Base-by-base conservation (phyloP, 2,329 filamentous ascomycete species). In the Fusarium sp. region DNA sequence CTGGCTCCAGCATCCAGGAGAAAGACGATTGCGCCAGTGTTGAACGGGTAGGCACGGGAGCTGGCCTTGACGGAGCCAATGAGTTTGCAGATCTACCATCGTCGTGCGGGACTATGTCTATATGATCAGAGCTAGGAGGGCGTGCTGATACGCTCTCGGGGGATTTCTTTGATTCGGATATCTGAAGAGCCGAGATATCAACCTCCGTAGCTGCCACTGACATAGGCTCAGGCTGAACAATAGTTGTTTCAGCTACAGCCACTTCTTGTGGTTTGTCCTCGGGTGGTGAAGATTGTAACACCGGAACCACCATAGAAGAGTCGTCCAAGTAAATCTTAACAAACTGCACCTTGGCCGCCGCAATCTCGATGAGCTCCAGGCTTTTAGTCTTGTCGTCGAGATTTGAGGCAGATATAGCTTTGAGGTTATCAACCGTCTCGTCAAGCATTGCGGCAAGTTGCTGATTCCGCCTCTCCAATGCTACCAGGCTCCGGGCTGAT, bases 1-100 rank as follows among this genome's bases (percentile, higher is more conserved):
- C 86, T 7, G 87, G 87, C 72, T 91, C 90, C 5, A 94, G 84
- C 92, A 94, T 94, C 91, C 91, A 94, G 3, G 92, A 91, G 79
- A 94, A 94, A 8, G 91, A 92, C 12, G 92, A 94, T 73, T 93
- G 91, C 3, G 91, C 91, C 38, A 94, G 85, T 1, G 87, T 89
- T 7, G 91, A 92, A 27, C 91, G 86, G 25, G 89, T 89, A 1
- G 88, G 89, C 21, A 90, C 86, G 72, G 69, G 81, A 51, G 77
- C 76, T 60, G 67, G 80, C 8, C 75, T 73, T 45, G 63, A 41
- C 23, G 60, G 54, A n/a, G 41, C 55, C 21, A 71, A n/a, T 15
- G 61, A 55, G 23, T 62, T 57, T 11, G 48, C 46, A 52, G 55
- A 25, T 42, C 59, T 54, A 14, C 51, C 60, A 72, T 79, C 60